Evolutionary conservation across 2,329 filamentous ascomycete genomes (phyloP), one percentile per base, ranked within the genome.

Genomic region (Diaporthe citri): DNA sequence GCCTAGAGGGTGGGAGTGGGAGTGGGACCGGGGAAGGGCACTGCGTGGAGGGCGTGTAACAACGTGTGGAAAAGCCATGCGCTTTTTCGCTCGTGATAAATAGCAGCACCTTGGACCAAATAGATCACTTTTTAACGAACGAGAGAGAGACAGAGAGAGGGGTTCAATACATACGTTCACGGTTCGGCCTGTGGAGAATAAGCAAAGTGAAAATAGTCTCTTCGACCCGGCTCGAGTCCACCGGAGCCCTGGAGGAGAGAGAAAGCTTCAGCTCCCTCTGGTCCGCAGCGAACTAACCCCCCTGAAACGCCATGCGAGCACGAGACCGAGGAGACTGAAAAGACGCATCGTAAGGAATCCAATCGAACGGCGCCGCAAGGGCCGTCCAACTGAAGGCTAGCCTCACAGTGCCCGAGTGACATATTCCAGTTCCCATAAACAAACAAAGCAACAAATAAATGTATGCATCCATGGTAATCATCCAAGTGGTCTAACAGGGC

Each of bases 401-500:
- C 12, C 20, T 66, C 20, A 10, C n/a, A 17, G 25, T 13, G 25
- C 22, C 17, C 41, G 46, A 46, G 5, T 15, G 46, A 48, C 3
- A 25, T 22, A 20, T 36, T 28, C 39, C 25, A 3, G 20, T 13
- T n/a, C 20, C 2, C 17, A 34, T 15, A 36, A 2, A 36, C 9
- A 51, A 7, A 25, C 43, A 46, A 22, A 51, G n/a, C n/a, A 43
- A 20, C 28, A 7, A 52, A 62, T 2, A 52, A 62, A 22, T 51
- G 31, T 25, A 60, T 48, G 46, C 56, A 36, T 51, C 57, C 31
- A 43, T 55, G 34, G 48, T 25, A 17, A 28, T 64, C n/a, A 62
- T 52, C 55, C 69, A 72, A 60, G 43, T 31, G n/a, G 70, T n/a
- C 36, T 13, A 20, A 28, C 57, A 46, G 34, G 34, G 48, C 57